Evolutionary conservation across 2,329 filamentous ascomycete species (phyloP).

Genomic region (Trichoderma harzianum): DNA sequence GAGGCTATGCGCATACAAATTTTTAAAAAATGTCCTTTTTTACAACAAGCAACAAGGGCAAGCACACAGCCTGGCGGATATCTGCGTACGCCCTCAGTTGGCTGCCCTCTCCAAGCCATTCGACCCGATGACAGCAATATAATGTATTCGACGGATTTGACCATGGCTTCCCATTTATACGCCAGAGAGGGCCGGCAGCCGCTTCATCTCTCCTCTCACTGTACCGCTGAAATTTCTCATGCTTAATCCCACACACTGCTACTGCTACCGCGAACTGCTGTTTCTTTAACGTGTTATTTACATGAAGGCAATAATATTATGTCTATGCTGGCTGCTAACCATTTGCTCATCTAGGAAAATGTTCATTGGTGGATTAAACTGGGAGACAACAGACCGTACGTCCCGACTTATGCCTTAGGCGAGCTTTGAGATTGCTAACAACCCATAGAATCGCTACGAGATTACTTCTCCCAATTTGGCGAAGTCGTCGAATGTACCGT

Average conservation of each 20-base stretch:
- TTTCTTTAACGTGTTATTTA: background rate
- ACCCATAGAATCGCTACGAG: constrained; percentile 78
- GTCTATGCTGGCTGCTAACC: background rate
- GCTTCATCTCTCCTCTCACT: background rate
- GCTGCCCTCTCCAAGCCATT: background rate
- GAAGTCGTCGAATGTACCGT: constrained; percentile 98
- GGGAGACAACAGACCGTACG: constrained; percentile 98
- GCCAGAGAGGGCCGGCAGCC: background rate
- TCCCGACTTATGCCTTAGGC: constrained; percentile 18
- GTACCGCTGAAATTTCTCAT: background rate
- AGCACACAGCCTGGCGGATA: constrained; percentile 1
- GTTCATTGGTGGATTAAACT: constrained; percentile 98
- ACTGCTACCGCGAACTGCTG: background rate
- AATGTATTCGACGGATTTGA: background rate
- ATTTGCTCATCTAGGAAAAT: constrained; percentile 70
- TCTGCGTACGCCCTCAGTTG: background rate
- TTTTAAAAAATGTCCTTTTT: background rate
- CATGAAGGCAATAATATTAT: background rate
- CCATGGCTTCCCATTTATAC: background rate
- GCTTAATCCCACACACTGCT: background rate
- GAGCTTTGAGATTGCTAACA: constrained; percentile 19
- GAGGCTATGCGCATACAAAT: background rate
- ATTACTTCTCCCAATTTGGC: constrained; percentile 97
- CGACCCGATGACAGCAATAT: background rate
- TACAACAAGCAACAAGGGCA: background rate